phyloP scores from a whole-genome alignment of 352 stramenopile species.

The Aphanomyces euteiches region DNA sequence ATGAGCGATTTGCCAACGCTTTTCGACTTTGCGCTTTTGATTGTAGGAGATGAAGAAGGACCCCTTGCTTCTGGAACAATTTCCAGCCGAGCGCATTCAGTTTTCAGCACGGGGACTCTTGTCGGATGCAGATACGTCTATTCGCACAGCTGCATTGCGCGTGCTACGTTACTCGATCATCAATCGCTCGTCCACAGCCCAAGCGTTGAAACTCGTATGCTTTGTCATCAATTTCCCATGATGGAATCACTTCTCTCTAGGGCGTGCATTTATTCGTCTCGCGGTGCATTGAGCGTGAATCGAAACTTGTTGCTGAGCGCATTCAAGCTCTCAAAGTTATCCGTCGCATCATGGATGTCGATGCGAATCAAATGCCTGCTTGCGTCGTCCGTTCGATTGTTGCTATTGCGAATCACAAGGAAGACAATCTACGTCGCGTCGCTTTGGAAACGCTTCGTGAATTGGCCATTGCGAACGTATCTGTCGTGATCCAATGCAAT shows the following conservation, averaged over 20 bases:
- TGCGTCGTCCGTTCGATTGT: slow-evolving; percentile 77
- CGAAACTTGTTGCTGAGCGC: slow-evolving; percentile 79
- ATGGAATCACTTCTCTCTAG: slow-evolving; percentile 33
- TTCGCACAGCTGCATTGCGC: slow-evolving; percentile 66
- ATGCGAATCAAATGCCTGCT: slow-evolving; percentile 77
- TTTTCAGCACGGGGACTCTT: slow-evolving; percentile 72
- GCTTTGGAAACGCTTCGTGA: slow-evolving; percentile 83
- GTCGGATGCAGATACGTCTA: slow-evolving; percentile 74
- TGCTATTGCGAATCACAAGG: slow-evolving; percentile 81
- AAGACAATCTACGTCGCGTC: slow-evolving; percentile 85
- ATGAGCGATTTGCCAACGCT: slow-evolving; percentile 28
- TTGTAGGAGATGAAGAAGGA: slow-evolving; percentile 77
- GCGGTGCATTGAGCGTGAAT: slow-evolving; percentile 77
- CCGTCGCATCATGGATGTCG: slow-evolving; percentile 80
- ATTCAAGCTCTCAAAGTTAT: slow-evolving; percentile 86
- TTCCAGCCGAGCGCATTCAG: slow-evolving; percentile 76
- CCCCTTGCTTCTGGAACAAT: slow-evolving; percentile 73
- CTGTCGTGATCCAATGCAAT: slow-evolving; percentile 80
- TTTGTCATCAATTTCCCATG: not conserved
- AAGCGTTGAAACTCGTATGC: slow-evolving; percentile 59
- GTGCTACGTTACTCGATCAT: slow-evolving; percentile 81
- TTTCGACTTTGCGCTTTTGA: not conserved
- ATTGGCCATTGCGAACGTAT: slow-evolving; percentile 70
- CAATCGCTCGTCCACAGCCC: slow-evolving; percentile 63
- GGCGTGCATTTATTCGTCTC: slow-evolving; percentile 80